Base-by-base conservation (phyloP, 257 asterid genomes). In the Vinca minor region DNA sequence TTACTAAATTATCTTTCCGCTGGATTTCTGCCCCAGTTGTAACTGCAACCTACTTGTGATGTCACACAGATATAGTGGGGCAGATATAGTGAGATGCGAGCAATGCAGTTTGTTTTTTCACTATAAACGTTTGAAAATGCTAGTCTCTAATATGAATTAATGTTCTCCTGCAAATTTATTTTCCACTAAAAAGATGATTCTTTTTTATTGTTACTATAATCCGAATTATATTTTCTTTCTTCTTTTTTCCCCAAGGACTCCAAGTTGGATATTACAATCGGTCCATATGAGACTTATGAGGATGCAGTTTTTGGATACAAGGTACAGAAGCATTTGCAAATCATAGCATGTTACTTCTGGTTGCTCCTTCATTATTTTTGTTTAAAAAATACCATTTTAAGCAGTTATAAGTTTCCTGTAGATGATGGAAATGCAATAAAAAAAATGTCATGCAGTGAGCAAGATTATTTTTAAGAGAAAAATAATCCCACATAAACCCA, bases 271-370 rank as follows among this genome's bases (percentile, higher is more conserved):
- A 64, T 92, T 65, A 92, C 98, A 49, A 87, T 89, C 65, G 98
- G 98, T 21, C 98, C 98, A 5, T 92, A 92, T 63, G 98, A 92
- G 87, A 92, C 98, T 8, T 92, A 92, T 61, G 98, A 92, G 83
- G 98, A 92, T 71, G 59, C 83, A 69, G 75, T 87, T 54, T 92
- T 92, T 61, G 98, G 98, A 56, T 89, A 89, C 78, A 92, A 92
- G 98, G 98, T 91, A 88, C 66, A 25, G 58, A 69, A 34, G 8
- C 42, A 23, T 32, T 59, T 68, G 5, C 25, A 20, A 38, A 14
- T 13, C 2, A 7, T 44, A 20, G 11, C 44, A 26, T 31, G 38
- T 34, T 47, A 49, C 44, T 48, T 49, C 26, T 60, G 34, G n/a
- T 59, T 21, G 49, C 53, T 26, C 53, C 52, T 34, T 63, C 47